Conservation (phyloP, 1,284 basidiomycete genomes). For the Vanrija sp. region DNA sequence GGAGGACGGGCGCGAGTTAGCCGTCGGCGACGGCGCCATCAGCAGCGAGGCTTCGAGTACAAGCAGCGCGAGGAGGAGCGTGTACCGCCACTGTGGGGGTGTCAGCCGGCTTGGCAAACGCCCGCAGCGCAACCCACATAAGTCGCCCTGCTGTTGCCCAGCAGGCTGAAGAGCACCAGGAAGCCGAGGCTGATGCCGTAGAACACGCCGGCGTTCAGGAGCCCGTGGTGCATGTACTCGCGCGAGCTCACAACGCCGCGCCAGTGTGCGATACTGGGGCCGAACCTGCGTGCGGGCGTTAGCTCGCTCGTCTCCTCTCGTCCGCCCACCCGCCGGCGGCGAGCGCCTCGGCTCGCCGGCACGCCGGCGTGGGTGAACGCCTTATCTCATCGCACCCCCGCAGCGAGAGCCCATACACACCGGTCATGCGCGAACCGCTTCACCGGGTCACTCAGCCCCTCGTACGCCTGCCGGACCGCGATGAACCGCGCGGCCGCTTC, state of each 20-base stretch:
- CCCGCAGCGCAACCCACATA: slow-evolving; percentile 63
- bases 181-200: slow-evolving; percentile 5
- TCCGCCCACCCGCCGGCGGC: too few relatives aligned
- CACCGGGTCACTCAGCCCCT: slow-evolving; percentile 71
- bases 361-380: too few relatives aligned
- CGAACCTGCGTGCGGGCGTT: slow-evolving; percentile 5
- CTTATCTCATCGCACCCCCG: not conserved
- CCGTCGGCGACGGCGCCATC: slow-evolving; percentile 23
- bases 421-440: slow-evolving; percentile 79
- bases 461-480: slow-evolving; percentile 67
- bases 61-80: slow-evolving; percentile 60
- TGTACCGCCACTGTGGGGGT: slow-evolving; percentile 67
- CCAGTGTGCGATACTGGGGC: slow-evolving; percentile 6
- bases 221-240: slow-evolving; percentile 7
- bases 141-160: slow-evolving; percentile 60
- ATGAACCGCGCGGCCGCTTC: slow-evolving; percentile 66
- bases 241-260: slow-evolving; percentile 2
- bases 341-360: too few relatives aligned
- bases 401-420: slow-evolving; percentile 55
- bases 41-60: slow-evolving; percentile 50
- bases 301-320: too few relatives aligned
- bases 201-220: not conserved
- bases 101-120: slow-evolving; percentile 6
- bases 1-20: not conserved
- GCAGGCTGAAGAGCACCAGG: slow-evolving; percentile 27